Evolutionary conservation across 1,284 basidiomycete genomes (phyloP).

Genomic region (Sanguinoderma infundibulare): DNA sequence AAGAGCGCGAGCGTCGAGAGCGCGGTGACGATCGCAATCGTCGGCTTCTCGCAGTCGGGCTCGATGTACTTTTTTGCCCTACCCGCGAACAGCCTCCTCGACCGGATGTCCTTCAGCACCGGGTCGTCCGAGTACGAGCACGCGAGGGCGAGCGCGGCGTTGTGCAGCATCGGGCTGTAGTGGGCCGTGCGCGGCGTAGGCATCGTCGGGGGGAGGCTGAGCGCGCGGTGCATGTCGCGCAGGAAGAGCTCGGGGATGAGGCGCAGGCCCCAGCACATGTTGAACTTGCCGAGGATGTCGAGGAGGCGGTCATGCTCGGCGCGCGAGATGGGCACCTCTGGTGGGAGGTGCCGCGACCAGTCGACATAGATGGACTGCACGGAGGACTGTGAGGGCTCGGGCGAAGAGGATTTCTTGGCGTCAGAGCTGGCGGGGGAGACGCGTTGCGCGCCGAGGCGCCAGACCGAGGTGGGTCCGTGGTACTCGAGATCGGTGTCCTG

Average conservation of each 20-base stretch:
- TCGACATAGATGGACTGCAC: slow-evolving; percentile 47
- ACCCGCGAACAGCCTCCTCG: slow-evolving; percentile 53
- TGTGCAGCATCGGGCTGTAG: slow-evolving; percentile 77
- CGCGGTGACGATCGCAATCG: slow-evolving; percentile 61
- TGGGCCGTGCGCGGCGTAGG: slow-evolving; percentile 53
- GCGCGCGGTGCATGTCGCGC: slow-evolving; percentile 58
- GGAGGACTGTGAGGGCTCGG: slow-evolving; percentile 13
- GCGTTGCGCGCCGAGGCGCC: slow-evolving; percentile 37
- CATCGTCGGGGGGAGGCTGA: slow-evolving; percentile 50
- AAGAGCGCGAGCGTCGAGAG: slow-evolving; percentile 62
- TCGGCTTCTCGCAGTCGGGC: slow-evolving; percentile 59
- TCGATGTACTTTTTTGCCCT: slow-evolving; percentile 61
- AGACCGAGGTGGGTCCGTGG: slow-evolving; percentile 43
- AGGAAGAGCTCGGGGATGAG: slow-evolving; percentile 55
- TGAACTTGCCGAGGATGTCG: slow-evolving; percentile 63
- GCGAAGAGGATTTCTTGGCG: slow-evolving; percentile 20
- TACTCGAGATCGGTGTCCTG: slow-evolving; percentile 39
- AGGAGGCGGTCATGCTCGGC: slow-evolving; percentile 60
- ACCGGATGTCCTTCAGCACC: slow-evolving; percentile 46
- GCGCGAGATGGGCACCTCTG: slow-evolving; percentile 48
- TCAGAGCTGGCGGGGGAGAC: slow-evolving; percentile 22
- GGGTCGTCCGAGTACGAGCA: slow-evolving; percentile 63
- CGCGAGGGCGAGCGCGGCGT: slow-evolving; percentile 63
- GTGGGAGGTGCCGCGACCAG: slow-evolving; percentile 60
- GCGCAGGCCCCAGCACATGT: slow-evolving; percentile 58